Percentiles rank a stretch among this genome's conserved stretches.
phyloP scores from a whole-genome alignment of 2,329 filamentous ascomycete species.

The Ophiocordyceps unilateralis region DNA sequence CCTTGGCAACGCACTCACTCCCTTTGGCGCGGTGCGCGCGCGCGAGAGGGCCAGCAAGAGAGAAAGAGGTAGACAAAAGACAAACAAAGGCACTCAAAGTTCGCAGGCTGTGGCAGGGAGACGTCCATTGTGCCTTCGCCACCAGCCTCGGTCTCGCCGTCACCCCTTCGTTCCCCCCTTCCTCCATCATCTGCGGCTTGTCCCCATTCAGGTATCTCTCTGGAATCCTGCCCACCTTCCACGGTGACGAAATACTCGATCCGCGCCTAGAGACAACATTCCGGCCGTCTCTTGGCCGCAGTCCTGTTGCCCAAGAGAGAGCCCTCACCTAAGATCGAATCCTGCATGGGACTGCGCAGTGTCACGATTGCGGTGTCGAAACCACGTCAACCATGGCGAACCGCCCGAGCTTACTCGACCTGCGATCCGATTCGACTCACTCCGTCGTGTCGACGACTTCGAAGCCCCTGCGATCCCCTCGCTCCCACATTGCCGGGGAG shows the following conservation, averaged over 20 bases:
- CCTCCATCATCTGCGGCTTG: background rate
- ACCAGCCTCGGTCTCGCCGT: too few relatives aligned
- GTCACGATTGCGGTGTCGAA: constrained; percentile 3
- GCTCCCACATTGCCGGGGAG: constrained; percentile 61
- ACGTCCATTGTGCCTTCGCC: too few relatives aligned
- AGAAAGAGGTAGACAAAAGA: too few relatives aligned
- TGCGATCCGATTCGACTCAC: constrained; percentile 38
- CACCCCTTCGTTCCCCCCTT: too few relatives aligned
- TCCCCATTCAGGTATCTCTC: background rate
- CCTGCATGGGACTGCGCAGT: constrained; percentile 3
- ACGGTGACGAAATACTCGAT: constrained; percentile 8
- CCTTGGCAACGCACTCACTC: background rate
- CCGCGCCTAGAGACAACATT: constrained; percentile 4
- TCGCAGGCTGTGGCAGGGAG: too few relatives aligned
- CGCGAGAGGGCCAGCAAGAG: background rate
- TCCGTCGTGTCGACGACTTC: constrained; percentile 27
- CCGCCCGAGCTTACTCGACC: constrained; percentile 41
- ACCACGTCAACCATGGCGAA: constrained; percentile 26
- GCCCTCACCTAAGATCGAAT: background rate
- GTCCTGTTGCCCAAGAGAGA: background rate
- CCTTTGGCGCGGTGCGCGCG: background rate
- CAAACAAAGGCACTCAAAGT: too few relatives aligned
- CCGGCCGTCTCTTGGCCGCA: constrained; percentile 1
- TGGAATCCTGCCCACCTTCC: constrained; percentile 2
- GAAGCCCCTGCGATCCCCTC: constrained; percentile 50